These are phyloP conservation scores for Metschnikowia kunwiensis DNA, from an alignment of 805 yeast species.

Conservation along the genomic window DNA sequence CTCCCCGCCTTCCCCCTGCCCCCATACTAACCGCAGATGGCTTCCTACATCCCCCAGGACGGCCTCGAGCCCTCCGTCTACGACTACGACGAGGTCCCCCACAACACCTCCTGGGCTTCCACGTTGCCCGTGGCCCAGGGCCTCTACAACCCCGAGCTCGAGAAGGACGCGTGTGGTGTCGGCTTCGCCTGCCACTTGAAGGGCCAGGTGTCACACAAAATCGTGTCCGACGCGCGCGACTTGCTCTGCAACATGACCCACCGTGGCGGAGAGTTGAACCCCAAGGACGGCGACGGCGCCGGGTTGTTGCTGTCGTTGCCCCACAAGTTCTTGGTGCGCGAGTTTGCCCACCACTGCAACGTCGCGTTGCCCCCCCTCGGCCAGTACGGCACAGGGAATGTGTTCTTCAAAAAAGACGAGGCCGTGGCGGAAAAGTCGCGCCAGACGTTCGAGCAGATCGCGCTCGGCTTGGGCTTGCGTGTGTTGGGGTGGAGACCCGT, in stretches of 20 bases:
- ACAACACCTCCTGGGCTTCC: constrained; percentile 88
- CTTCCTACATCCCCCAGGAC: constrained; percentile 37
- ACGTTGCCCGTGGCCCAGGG: constrained; percentile 85
- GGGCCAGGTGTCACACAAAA: constrained; percentile 83
- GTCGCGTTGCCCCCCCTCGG: constrained; percentile 72
- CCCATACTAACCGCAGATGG: constrained; percentile 14
- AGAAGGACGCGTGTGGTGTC: constrained; percentile 98
- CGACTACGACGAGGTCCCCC: constrained; percentile 70
- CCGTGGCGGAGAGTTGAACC: constrained; percentile 97
- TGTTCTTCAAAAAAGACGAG: constrained; percentile 87
- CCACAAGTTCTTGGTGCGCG: constrained; percentile 80
- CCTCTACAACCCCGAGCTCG: constrained; percentile 88
- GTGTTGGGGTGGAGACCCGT: constrained; percentile 95
- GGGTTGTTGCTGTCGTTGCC: constrained; percentile 94
- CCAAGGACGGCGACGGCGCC: constrained; percentile 98
- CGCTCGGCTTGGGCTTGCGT: constrained; percentile 67
- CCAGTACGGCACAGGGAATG: constrained; percentile 92
- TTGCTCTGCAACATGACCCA: constrained; percentile 97
- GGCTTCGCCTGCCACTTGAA: constrained; percentile 95
- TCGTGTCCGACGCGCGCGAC: constrained; percentile 84
- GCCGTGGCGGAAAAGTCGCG: constrained; percentile 66
- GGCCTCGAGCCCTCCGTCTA: constrained; percentile 45
- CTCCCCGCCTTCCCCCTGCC: neutral
- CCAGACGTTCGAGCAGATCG: constrained; percentile 77
- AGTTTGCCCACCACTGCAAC: constrained; percentile 68